Evolutionary conservation across 1,284 basidiomycete genomes (phyloP), one percentile per base, ranked within the genome.

Genomic region (Clitocybe nebularis): DNA sequence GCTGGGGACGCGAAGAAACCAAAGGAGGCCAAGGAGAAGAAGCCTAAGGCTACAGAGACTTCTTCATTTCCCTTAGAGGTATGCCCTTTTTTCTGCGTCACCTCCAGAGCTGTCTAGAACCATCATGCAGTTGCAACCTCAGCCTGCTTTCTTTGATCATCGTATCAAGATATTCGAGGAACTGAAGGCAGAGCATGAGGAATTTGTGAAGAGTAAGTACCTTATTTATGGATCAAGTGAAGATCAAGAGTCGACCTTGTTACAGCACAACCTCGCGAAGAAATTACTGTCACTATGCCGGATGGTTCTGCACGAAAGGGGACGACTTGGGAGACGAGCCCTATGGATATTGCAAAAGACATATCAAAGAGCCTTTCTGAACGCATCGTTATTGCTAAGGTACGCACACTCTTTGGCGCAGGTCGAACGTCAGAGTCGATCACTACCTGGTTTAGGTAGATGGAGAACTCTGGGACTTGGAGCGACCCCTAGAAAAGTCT

Each of bases 281-380:
- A 87, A 41, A 96, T 99, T 56, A 76, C 72, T 5, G 72, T 99
- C 59, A 95, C 91, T 2, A 68, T 99, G 50, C 89, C 84, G 3
- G 90, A 98, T 70, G 93, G 94, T 13, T 84, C 87, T 19, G 75
- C 82, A 53, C 77, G 89, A 43, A 81, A 89, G 52, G 96, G 79
- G 20, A 91, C 72, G 44, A 86, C 90, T 55, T 99, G 91, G 91
- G 90, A 98, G 72, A 98, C 96, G n/a, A 89, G 81, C 47, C 96
- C 96, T 0, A 80, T 98, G 81, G 82, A 89, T 56, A 71, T 99
- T 45, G 95, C 95, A 32, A 86, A 86, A 60, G 82, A 82, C 53
- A 78, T 99, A 43, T 88, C 89, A 11, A 89, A 93, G 63, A 85
- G 88, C 58, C 73, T 98, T 16, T 84, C 93, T 1, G 95, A 99